A percentile compares a stretch with the other conserved stretches of the same genome.
phyloP scores from a whole-genome alignment of 306 rosid species.

The Canavalia gladiata region DNA sequence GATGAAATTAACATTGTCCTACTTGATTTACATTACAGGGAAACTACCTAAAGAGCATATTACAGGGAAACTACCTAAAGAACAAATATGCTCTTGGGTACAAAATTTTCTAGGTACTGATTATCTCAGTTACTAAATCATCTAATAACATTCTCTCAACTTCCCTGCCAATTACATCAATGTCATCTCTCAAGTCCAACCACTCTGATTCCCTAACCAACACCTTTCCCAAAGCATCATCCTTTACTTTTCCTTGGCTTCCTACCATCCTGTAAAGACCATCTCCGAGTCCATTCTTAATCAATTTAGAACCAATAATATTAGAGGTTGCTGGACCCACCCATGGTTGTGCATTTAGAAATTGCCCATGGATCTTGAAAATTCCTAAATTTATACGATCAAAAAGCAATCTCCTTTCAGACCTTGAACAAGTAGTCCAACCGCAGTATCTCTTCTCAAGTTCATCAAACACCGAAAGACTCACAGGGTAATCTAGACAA shows the following conservation, averaged over 20 bases:
- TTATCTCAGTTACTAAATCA: conserved; percentile 76
- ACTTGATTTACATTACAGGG: conserved; percentile 57
- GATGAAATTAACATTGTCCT: conserved; percentile 62
- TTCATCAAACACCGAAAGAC: conserved; percentile 66
- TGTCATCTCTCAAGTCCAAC: conserved; percentile 63
- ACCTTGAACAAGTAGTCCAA: conserved; percentile 60
- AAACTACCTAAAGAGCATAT: conserved; percentile 41
- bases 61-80: conserved; percentile 40
- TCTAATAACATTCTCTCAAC: conserved; percentile 71
- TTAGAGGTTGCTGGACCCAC: conserved; percentile 42
- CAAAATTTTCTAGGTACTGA: conserved; percentile 55
- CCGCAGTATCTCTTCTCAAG: conserved; percentile 73
- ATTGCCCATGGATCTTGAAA: conserved; percentile 62
- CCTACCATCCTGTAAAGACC: conserved; percentile 58
- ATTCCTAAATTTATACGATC: conserved; percentile 78
- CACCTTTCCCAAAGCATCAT: conserved; percentile 63
- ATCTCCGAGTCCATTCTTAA: conserved; percentile 54
- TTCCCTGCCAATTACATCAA: conserved; percentile 74
- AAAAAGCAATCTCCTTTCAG: conserved; percentile 80
- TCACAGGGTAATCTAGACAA: conserved; percentile 74
- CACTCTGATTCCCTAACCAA: conserved; percentile 63
- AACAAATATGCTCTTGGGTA: conserved; percentile 43
- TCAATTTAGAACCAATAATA: conserved; percentile 47
- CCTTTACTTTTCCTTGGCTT: conserved; percentile 56
- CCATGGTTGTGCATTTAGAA: conserved; percentile 67